phyloP scores from a whole-genome alignment of 148 eudicot genomes.

The Silene conica region DNA sequence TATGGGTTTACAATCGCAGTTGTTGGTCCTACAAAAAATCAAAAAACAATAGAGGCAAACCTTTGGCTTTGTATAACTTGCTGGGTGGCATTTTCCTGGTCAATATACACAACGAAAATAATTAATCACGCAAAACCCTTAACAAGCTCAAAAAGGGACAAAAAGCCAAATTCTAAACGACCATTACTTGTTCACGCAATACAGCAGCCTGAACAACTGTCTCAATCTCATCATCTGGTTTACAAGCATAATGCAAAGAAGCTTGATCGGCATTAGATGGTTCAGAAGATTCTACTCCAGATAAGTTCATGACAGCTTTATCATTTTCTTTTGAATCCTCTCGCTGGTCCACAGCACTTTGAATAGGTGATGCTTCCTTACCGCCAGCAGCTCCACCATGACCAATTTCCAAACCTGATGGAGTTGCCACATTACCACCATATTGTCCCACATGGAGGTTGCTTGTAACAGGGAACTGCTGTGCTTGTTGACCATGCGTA shows the following conservation, averaged over 20 bases:
- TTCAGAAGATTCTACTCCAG: constrained; percentile 23
- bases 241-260: constrained; percentile 16
- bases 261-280: constrained; percentile 24
- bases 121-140: constrained; percentile 17
- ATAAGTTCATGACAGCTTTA: constrained; percentile 9
- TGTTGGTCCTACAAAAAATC: neutral
- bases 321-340: constrained; percentile 11
- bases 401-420: constrained; percentile 26
- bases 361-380: constrained; percentile 13
- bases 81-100: constrained; percentile 72
- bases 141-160: constrained; percentile 9
- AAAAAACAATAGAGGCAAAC: constrained; percentile 33
- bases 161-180: constrained; percentile 12
- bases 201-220: constrained; percentile 79
- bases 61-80: constrained; percentile 70
- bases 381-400: constrained; percentile 14
- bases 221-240: constrained; percentile 55
- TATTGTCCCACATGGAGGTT: constrained; percentile 18
- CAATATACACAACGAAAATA: constrained; percentile 21
- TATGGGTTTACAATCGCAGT: constrained; percentile 8
- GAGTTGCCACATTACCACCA: constrained; percentile 19
- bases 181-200: constrained; percentile 79
- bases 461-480: constrained; percentile 24
- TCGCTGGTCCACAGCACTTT: constrained; percentile 7
- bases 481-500: constrained; percentile 32